phyloP scores from a whole-genome alignment of 1,139 yeast genomes.

The Sugiyamaella grinbergsii region DNA sequence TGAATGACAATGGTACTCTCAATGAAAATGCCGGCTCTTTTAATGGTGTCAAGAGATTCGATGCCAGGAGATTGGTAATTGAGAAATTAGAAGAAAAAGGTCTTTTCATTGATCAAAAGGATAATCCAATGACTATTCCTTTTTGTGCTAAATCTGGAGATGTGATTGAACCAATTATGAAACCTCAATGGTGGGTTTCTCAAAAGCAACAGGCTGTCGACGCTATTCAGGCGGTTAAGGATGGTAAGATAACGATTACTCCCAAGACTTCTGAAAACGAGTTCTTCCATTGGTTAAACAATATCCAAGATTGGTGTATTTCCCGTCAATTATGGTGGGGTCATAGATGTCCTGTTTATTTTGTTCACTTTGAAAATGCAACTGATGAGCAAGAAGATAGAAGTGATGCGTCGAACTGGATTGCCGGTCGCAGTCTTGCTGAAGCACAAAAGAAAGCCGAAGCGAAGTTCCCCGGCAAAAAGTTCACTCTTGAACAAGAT shows the following conservation, averaged over 20 bases:
- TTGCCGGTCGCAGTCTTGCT: constrained; percentile 78
- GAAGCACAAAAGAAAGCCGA: constrained; percentile 87
- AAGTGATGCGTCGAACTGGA: constrained; percentile 80
- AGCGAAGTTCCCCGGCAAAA: constrained; percentile 66
- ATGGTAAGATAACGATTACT: constrained; percentile 75
- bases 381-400: constrained; percentile 50
- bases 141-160: constrained; percentile 95
- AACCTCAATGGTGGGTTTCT: constrained; percentile 99
- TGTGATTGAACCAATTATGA: constrained; percentile 90
- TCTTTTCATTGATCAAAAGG: constrained; percentile 78
- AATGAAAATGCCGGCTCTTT: constrained; percentile 90
- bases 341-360: constrained; percentile 96
- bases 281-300: constrained; percentile 93
- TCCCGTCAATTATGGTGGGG: constrained; percentile 99
- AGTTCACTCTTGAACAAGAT: constrained; percentile 83
- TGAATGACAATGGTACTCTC: constrained; percentile 88
- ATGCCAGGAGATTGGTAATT: constrained; percentile 85
- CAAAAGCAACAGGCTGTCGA: constrained; percentile 87
- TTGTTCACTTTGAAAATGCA: constrained; percentile 76
- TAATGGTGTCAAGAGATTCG: constrained; percentile 89
- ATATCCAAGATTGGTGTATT: constrained; percentile 99
- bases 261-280: constrained; percentile 93
- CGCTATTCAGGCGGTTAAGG: constrained; percentile 83
- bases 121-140: constrained; percentile 95
- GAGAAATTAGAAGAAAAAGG: constrained; percentile 76